Conservation (phyloP, 495 filamentous ascomycete species). For the Tuber microsphaerosporum region DNA sequence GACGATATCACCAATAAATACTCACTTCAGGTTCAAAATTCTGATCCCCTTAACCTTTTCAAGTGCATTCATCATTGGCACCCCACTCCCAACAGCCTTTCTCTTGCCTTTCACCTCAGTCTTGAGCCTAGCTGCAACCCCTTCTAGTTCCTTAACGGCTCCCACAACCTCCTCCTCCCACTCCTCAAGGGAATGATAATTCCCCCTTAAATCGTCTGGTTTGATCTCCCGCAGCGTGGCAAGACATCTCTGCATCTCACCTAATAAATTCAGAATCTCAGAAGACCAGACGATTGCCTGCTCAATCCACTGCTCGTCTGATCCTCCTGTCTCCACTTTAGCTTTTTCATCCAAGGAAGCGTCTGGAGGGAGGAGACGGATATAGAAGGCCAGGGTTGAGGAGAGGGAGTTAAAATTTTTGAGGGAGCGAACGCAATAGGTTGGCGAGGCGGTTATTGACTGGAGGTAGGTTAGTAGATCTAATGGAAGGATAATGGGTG, state of each 20-base stretch:
- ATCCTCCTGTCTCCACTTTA: neutral
- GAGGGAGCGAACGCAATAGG: neutral
- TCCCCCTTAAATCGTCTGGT: neutral
- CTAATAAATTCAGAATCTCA: neutral
- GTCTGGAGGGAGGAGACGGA: neutral
- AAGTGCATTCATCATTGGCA: neutral
- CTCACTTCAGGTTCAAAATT: neutral
- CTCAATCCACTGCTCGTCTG: neutral
- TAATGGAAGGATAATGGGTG: neutral
- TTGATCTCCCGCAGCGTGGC: neutral
- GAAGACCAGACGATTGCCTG: neutral
- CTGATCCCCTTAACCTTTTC: neutral
- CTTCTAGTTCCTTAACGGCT: neutral
- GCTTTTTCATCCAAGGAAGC: neutral
- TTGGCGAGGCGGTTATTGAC: neutral
- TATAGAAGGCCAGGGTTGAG: neutral
- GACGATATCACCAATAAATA: neutral
- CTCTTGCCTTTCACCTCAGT: neutral
- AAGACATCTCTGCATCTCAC: neutral
- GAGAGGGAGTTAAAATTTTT: neutral
- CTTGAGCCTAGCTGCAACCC: neutral
- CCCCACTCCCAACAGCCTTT: neutral
- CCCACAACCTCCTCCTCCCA: neutral
- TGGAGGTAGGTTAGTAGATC: neutral
- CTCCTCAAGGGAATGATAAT: neutral